phyloP scores from a whole-genome alignment of 176 grass and related monocot species.

The Cymbopogon citratus region DNA sequence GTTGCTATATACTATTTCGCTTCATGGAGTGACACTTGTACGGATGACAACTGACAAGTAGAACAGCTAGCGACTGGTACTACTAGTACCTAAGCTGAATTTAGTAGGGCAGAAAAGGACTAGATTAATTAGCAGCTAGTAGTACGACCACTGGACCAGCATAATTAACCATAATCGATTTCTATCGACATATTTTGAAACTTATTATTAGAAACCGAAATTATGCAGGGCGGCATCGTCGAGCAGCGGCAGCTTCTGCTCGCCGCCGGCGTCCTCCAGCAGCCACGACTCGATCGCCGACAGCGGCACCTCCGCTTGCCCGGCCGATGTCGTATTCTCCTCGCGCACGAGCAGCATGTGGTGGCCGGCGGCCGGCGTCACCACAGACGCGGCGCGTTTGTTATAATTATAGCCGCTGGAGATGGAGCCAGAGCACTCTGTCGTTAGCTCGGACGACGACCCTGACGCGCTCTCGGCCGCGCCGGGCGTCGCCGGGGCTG shows the following conservation, averaged over 20 bases:
- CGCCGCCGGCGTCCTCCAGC: constrained; percentile 40
- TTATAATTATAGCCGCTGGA: not conserved
- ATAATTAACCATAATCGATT: not conserved
- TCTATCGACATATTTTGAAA: not conserved
- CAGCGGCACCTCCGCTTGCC: not conserved
- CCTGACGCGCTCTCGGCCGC: constrained; percentile 23
- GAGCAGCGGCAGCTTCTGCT: not conserved
- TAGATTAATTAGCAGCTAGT: not conserved
- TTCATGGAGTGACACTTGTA: not conserved
- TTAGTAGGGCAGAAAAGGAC: not conserved
- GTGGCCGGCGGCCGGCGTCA: not conserved
- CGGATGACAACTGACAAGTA: not conserved
- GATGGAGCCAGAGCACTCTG: constrained; percentile 28
- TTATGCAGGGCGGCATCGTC: not conserved
- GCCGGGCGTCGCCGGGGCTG: not conserved
- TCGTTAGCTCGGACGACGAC: constrained; percentile 24
- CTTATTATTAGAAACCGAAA: not conserved
- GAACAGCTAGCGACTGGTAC: not conserved
- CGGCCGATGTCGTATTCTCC: not conserved
- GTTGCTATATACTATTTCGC: not conserved
- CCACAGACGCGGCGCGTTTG: not conserved
- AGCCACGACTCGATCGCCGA: constrained; percentile 71
- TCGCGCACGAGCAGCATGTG: not conserved
- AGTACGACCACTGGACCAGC: not conserved
- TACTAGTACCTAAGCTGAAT: not conserved